Conservation (phyloP, 2,329 filamentous ascomycete genomes). For the Epichloe gansuensis region DNA sequence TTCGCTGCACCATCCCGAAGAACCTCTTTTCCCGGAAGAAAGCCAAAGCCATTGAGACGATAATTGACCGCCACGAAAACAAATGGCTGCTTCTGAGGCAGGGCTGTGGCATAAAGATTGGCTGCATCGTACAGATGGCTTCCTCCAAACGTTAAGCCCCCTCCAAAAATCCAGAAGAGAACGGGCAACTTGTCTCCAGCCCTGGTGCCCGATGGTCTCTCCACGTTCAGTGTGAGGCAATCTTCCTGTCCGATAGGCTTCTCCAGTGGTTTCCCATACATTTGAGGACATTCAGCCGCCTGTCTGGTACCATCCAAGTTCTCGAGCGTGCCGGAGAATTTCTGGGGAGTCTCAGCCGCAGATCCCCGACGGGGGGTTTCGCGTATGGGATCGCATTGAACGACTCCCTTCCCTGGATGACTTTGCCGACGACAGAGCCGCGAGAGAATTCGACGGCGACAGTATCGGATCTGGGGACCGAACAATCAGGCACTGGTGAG, state of each 20-base stretch:
- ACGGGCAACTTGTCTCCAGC: constrained; percentile 48
- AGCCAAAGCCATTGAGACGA: constrained; percentile 2
- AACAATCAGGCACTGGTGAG: too few species aligned
- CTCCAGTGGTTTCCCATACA: background rate
- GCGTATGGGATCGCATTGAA: background rate
- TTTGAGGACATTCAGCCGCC: background rate
- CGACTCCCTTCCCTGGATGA: too few species aligned
- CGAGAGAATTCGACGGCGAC: too few species aligned
- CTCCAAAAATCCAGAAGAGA: constrained; percentile 18
- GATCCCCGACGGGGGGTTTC: background rate
- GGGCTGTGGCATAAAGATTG: constrained; percentile 25
- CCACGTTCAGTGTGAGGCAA: constrained; percentile 48
- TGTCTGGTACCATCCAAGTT: background rate
- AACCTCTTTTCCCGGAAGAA: background rate
- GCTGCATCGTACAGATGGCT: background rate
- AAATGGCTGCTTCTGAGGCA: constrained; percentile 12
- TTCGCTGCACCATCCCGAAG: constrained; percentile 48
- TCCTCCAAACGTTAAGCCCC: background rate
- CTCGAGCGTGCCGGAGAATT: background rate
- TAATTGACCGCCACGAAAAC: constrained; percentile 3
- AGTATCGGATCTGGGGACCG: too few species aligned
- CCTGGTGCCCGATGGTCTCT: constrained; percentile 43
- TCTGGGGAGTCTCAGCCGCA: background rate
- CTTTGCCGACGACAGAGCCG: too few species aligned
- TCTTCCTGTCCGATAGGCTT: constrained; percentile 39